phyloP scores from a whole-genome alignment of 805 yeast species.

The Pichia insulana region DNA sequence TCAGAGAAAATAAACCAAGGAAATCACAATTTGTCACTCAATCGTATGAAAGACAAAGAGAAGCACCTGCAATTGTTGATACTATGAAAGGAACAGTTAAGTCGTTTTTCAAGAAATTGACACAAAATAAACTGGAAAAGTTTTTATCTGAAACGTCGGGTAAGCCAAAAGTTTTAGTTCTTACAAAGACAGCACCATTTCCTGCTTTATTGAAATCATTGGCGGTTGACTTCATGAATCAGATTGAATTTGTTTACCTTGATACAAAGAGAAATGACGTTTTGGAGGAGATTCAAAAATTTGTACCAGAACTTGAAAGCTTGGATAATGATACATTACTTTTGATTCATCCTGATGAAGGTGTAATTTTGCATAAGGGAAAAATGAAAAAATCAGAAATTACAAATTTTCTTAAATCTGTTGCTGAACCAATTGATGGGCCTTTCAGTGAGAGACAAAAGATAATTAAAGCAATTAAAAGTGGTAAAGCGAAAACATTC shows the following conservation, averaged over 20 bases:
- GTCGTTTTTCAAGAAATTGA: constrained; percentile 52
- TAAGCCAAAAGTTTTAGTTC: constrained; percentile 38
- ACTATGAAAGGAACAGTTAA: constrained; percentile 51
- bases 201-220: constrained; percentile 54
- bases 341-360: constrained; percentile 16
- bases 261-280: constrained; percentile 23
- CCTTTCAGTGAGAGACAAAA: constrained; percentile 21
- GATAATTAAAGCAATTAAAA: constrained; percentile 16
- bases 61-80: constrained; percentile 43
- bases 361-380: constrained; percentile 19
- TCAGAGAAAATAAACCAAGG: constrained; percentile 1
- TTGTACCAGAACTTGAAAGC: constrained; percentile 10
- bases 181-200: constrained; percentile 40
- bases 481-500: constrained; percentile 18
- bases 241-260: constrained; percentile 39
- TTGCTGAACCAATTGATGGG: constrained; percentile 30
- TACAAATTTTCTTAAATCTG: constrained; percentile 24
- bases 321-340: constrained; percentile 19
- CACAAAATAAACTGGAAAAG: constrained; percentile 25
- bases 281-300: constrained; percentile 12
- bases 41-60: constrained; percentile 53
- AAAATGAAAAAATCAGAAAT: constrained; percentile 25
- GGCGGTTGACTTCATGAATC: constrained; percentile 59
- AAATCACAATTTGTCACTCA: constrained; percentile 28
- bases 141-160: constrained; percentile 16